A percentile compares a stretch with the other conserved stretches of the same genome.
These are phyloP conservation scores for Calonectria montana DNA, from an alignment of 2,329 filamentous ascomycete species.

Conservation along the genomic window DNA sequence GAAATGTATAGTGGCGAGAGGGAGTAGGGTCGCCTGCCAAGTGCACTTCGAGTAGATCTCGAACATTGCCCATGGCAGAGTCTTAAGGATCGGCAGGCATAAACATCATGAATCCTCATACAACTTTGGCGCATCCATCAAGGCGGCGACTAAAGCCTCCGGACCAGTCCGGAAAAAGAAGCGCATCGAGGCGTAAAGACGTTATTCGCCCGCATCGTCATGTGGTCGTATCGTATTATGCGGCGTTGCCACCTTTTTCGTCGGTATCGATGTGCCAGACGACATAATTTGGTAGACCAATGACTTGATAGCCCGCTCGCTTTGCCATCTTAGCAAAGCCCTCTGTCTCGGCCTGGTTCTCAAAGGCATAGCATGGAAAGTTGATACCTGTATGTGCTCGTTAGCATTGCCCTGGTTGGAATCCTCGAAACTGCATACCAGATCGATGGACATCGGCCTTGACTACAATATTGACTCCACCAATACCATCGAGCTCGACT, in stretches of 20 bases:
- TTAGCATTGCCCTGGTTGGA: constrained; percentile 36
- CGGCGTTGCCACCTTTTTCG: constrained; percentile 86
- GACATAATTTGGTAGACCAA: constrained; percentile 95
- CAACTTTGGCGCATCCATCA: constrained; percentile 32
- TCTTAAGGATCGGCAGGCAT: constrained; percentile 23
- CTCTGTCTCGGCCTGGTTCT: constrained; percentile 99
- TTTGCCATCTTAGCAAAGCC: constrained; percentile 99
- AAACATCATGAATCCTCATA: constrained; percentile 44
- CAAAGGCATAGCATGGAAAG: constrained; percentile 95
- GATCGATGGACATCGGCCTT: constrained; percentile 98
- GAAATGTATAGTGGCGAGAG: constrained; percentile 14
- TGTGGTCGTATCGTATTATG: constrained; percentile 45
- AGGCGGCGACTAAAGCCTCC: constrained; percentile 28
- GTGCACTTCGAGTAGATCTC: constrained; percentile 18
- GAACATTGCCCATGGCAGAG: constrained; percentile 21
- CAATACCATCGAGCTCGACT: constrained; percentile 93
- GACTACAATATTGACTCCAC: constrained; percentile 96
- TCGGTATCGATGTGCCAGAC: constrained; percentile 99
- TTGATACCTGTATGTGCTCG: constrained; percentile 78
- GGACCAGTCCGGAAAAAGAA: constrained; percentile 34
- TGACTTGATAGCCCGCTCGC: constrained; percentile 90
- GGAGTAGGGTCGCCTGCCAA: constrained; percentile 11
- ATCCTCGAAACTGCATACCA: constrained; percentile 63
- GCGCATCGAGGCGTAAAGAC: constrained; percentile 32
- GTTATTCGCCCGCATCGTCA: constrained; percentile 16